A percentile compares a stretch with the other conserved stretches of the same genome.
Evolutionary conservation across 163 green algal genomes (phyloP).

Genomic region (Prototheca wickerhamii): DNA sequence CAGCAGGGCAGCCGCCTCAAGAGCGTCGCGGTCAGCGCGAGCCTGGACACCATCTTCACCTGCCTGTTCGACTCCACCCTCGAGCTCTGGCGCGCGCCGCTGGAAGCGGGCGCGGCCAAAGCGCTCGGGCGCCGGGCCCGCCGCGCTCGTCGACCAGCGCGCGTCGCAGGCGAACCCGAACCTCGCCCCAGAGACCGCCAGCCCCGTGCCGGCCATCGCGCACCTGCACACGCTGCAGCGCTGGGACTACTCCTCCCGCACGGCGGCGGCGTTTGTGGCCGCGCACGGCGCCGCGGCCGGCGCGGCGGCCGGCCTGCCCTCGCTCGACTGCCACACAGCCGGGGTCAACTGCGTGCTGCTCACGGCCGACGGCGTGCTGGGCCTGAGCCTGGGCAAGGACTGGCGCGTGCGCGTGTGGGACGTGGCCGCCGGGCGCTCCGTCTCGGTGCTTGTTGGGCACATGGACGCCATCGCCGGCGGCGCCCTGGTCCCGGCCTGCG

Average conservation of each 20-base stretch:
- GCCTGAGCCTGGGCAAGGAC: constrained; percentile 51
- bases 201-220: background rate
- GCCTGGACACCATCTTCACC: constrained; percentile 36
- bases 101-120: too few species aligned
- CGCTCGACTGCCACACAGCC: background rate
- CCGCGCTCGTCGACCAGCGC: too few species aligned
- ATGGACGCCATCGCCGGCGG: background rate
- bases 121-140: too few species aligned
- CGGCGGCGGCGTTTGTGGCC: background rate
- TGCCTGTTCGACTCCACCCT: constrained; percentile 70
- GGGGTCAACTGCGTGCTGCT: constrained; percentile 27
- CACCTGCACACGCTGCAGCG: constrained; percentile 24
- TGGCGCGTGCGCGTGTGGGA: constrained; percentile 62
- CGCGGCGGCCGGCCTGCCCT: background rate
- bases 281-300: too few species aligned
- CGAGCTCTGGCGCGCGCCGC: constrained; percentile 35
- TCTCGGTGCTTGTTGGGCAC: constrained; percentile 24
- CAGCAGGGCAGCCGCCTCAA: constrained; percentile 60
- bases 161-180: constrained; percentile 8
- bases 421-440: constrained; percentile 30
- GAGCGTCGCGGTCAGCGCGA: constrained; percentile 40
- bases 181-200: too few species aligned
- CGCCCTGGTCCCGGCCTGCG: constrained; percentile 4
- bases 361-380: constrained; percentile 16
- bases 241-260: constrained; percentile 28